Conservation (phyloP, 2,329 filamentous ascomycete species). For the Pseudogymnoascus sp. region DNA sequence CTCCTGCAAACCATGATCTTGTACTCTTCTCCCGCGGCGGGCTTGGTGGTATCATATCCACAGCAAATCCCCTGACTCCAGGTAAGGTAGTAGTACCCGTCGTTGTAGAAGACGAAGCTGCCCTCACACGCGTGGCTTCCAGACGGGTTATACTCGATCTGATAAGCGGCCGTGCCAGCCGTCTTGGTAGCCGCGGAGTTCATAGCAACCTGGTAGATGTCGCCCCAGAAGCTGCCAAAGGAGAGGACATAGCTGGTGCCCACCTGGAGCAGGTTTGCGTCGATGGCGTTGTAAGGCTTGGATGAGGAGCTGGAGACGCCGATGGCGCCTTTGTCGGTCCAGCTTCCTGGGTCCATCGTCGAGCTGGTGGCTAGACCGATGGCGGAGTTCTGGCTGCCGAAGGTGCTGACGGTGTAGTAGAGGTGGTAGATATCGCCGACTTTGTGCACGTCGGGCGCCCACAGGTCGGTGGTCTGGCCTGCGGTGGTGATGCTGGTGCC, state of each 20-base stretch:
- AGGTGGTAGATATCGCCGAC: slow-evolving; percentile 44
- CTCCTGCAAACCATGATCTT: slow-evolving; percentile 58
- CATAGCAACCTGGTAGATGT: slow-evolving; percentile 53
- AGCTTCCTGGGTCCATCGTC: slow-evolving; percentile 45
- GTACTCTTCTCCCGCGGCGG: slow-evolving; percentile 53
- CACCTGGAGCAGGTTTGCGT: slow-evolving; percentile 42
- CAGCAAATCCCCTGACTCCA: slow-evolving; percentile 56
- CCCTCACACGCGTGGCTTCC: slow-evolving; percentile 49
- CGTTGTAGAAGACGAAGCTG: slow-evolving; percentile 45
- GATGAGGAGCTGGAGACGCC: slow-evolving; percentile 39
- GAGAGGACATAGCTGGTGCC: slow-evolving; percentile 40
- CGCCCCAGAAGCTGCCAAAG: slow-evolving; percentile 62
- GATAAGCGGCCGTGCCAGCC: slow-evolving; percentile 29
- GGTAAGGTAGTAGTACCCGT: slow-evolving; percentile 56
- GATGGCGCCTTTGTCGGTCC: slow-evolving; percentile 50
- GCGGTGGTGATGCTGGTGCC: slow-evolving; percentile 34
- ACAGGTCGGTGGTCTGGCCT: slow-evolving; percentile 27
- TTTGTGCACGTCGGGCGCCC: slow-evolving; percentile 45
- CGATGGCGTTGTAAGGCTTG: slow-evolving; percentile 53
- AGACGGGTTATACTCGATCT: slow-evolving; percentile 45
- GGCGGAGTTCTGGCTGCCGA: slow-evolving; percentile 42
- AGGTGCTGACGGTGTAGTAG: slow-evolving; percentile 47
- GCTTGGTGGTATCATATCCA: slow-evolving; percentile 41
- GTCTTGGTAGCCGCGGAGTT: slow-evolving; percentile 27
- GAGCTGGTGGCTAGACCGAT: slow-evolving; percentile 36